phyloP scores from a whole-genome alignment of 371 early-diverging fungal genomes.

The Saksenaea oblongispora region DNA sequence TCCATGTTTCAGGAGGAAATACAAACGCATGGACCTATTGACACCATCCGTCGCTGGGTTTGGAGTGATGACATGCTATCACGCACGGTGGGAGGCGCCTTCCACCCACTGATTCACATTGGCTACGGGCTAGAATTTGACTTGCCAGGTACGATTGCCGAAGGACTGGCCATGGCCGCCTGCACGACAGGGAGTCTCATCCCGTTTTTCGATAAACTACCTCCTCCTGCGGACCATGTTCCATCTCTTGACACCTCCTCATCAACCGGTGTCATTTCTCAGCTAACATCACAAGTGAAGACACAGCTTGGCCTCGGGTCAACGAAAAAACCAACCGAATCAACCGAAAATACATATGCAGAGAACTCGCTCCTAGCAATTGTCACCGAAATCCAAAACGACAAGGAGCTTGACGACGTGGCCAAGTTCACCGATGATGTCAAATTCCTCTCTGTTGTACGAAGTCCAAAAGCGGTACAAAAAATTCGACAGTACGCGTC shows the following conservation, averaged over 20 bases:
- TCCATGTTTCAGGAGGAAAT: constrained; percentile 52
- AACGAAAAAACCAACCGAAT: background rate
- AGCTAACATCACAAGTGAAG: constrained; percentile 9
- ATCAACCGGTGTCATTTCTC: constrained; percentile 11
- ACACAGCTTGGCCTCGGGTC: constrained; percentile 10
- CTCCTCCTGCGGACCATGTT: background rate
- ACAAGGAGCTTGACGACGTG: constrained; percentile 34
- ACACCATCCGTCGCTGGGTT: constrained; percentile 50
- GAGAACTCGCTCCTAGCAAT: constrained; percentile 30
- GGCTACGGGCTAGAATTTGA: constrained; percentile 70
- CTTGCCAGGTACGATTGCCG: constrained; percentile 51
- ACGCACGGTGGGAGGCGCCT: constrained; percentile 49
- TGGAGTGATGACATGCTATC: constrained; percentile 46
- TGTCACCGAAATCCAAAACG: constrained; percentile 25
- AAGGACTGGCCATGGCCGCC: constrained; percentile 59
- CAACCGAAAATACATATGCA: constrained; percentile 4
- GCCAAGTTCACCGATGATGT: constrained; percentile 14
- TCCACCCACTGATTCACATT: constrained; percentile 67
- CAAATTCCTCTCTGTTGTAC: constrained; percentile 21
- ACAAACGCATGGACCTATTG: constrained; percentile 37
- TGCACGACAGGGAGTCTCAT: constrained; percentile 30
- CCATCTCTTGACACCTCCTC: background rate
- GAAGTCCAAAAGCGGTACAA: constrained; percentile 20
- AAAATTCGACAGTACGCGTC: constrained; percentile 32
- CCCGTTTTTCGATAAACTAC: constrained; percentile 14